Conservation (phyloP, 345 rosid species). For the Anacardium occidentale region DNA sequence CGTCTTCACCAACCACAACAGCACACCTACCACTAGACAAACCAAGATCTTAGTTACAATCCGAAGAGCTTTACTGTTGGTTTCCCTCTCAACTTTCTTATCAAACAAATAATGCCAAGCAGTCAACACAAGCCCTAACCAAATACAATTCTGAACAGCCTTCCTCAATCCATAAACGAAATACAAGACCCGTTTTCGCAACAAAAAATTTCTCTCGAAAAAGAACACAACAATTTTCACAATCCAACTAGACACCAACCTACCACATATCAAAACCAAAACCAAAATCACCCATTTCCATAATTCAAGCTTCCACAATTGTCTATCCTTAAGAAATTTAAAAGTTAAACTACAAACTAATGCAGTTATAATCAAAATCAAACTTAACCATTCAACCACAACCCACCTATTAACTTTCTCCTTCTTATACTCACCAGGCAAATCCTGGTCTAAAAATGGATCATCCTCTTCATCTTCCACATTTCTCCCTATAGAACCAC, state of each 20-base stretch:
- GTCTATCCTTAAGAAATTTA: slow-evolving; percentile 30
- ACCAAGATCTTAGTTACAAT: slow-evolving; percentile 62
- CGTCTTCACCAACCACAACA: slow-evolving; percentile 81
- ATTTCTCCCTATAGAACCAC: slow-evolving; percentile 47
- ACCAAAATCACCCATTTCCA: slow-evolving; percentile 93
- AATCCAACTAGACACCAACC: slow-evolving; percentile 83
- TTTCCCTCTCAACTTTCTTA: slow-evolving; percentile 54
- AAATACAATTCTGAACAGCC: slow-evolving; percentile 80
- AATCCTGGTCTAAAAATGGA: slow-evolving; percentile 63
- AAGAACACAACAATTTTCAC: slow-evolving; percentile 59
- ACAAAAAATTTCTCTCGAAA: slow-evolving; percentile 75
- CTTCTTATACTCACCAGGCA: slow-evolving; percentile 68
- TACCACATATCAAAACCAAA: slow-evolving; percentile 76
- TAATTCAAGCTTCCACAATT: slow-evolving; percentile 49
- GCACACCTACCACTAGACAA: slow-evolving; percentile 63
- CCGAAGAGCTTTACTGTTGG: slow-evolving; percentile 28
- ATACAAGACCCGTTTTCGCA: slow-evolving; percentile 75
- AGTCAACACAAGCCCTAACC: slow-evolving; percentile 77
- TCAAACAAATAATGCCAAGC: slow-evolving; percentile 86
- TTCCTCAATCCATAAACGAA: slow-evolving; percentile 78
- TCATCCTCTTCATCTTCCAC: slow-evolving; percentile 71
- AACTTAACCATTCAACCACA: slow-evolving; percentile 64
- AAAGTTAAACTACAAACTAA: slow-evolving; percentile 54
- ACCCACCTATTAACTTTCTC: slow-evolving; percentile 38
- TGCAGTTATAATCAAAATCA: slow-evolving; percentile 55